phyloP scores from a whole-genome alignment of 108 stramenopile genomes.

The Parmales sp. region DNA sequence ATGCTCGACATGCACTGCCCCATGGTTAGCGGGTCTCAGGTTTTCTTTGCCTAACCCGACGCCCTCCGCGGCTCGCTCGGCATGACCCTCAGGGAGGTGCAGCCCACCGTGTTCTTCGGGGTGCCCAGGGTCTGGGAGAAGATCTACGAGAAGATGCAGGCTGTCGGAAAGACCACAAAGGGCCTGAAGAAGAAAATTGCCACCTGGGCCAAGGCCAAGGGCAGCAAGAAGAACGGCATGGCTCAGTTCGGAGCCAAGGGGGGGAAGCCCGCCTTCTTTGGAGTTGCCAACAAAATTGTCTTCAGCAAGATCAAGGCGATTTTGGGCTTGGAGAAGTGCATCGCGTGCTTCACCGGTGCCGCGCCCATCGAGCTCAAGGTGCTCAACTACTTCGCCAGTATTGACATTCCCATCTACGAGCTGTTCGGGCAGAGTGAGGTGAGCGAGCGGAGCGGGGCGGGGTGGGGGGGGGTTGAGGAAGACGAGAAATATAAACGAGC shows the following conservation, averaged over 20 bases:
- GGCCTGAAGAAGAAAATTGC: conserved; percentile 45
- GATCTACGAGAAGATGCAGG: conserved; percentile 66
- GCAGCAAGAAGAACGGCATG: conserved; percentile 8
- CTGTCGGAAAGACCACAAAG: conserved; percentile 25
- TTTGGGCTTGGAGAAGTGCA: conserved; percentile 47
- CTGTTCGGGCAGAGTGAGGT: conserved; percentile 61
- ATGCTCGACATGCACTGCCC: conserved; percentile 44
- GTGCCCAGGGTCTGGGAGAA: conserved; percentile 80
- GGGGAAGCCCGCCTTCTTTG: conserved; percentile 5
- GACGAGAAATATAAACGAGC: too few relatives aligned
- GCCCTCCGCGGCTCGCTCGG: conserved; percentile 54
- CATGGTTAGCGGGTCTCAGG: conserved; percentile 26
- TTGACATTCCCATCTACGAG: conserved; percentile 55
- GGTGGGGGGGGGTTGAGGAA: too few relatives aligned
- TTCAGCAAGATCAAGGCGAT: conserved; percentile 33
- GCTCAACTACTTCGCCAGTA: conserved; percentile 51
- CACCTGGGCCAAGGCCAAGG: conserved; percentile 51
- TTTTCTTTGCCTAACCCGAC: conserved; percentile 61
- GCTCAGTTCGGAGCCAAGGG: conserved; percentile 11
- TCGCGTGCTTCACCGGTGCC: conserved; percentile 39
- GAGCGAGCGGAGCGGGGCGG: too few relatives aligned
- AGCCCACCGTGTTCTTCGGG: conserved; percentile 69
- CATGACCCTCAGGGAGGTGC: conserved; percentile 41
- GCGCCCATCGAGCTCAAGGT: conserved; percentile 55
- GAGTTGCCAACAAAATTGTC: conserved; percentile 30